phyloP scores from a whole-genome alignment of 805 yeast species.

The Myxozyma melibiosi region DNA sequence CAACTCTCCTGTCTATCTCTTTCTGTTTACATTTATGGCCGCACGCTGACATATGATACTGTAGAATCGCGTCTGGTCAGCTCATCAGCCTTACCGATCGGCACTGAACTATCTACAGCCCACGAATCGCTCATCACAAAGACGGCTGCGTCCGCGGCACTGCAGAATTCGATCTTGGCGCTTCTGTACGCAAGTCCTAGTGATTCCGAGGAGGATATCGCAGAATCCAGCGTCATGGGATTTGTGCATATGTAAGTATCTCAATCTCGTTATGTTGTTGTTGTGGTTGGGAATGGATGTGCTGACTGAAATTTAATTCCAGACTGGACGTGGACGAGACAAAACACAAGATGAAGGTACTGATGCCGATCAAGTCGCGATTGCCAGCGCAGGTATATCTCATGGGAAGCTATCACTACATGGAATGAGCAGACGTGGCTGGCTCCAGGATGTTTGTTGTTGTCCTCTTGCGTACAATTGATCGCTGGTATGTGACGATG shows the following conservation, averaged over 20 bases:
- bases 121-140: conserved; percentile 39
- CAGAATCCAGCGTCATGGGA: conserved; percentile 68
- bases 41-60: conserved; percentile 14
- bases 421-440: too few species aligned
- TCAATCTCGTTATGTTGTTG: neutral
- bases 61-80: conserved; percentile 35
- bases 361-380: conserved; percentile 86
- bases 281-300: neutral
- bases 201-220: conserved; percentile 52
- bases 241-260: conserved; percentile 62
- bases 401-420: conserved; percentile 76
- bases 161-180: conserved; percentile 80
- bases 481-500: too few species aligned
- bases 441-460: neutral
- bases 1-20: too few species aligned
- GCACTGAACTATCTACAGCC: conserved; percentile 39
- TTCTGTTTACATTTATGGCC: conserved; percentile 9
- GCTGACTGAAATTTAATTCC: conserved; percentile 23
- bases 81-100: conserved; percentile 43
- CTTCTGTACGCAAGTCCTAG: conserved; percentile 54
- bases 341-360: conserved; percentile 64
- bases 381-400: conserved; percentile 75
- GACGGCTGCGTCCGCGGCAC: conserved; percentile 44
- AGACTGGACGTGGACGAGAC: conserved; percentile 70
- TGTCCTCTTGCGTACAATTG: too few species aligned